Evolutionary conservation across 345 rosid genomes (phyloP), one percentile per base, ranked within the genome.

Genomic region (Fremontodendron californicum): DNA sequence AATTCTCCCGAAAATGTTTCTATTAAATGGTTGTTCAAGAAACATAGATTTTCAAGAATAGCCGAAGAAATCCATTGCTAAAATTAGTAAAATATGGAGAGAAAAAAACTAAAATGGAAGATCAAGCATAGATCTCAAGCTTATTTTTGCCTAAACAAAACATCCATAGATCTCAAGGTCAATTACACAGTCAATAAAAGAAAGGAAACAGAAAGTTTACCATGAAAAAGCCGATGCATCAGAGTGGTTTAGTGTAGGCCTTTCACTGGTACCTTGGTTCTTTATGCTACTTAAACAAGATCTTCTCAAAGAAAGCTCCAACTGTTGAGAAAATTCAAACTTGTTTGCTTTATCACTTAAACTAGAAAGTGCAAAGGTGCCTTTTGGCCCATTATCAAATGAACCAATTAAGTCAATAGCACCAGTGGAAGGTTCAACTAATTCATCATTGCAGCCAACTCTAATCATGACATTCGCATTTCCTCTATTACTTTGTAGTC

Each of bases 381-480:
- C 51, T 55, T 78, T 79, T 0, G 39, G 39, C 43, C 25, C 73
- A 63, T 78, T 82, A 58, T 83, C 87, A 52, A 88, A 85, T 29
- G 86, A 79, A 72, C 92, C 92, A 68, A 89, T 90, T 86, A 91
- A 87, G 78, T 91, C 92, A 84, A 89, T 85, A 49, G 88, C 90
- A 72, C 76, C 74, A 62, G 58, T 31, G 33, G 74, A 51, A 57
- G 81, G 65, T 63, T 78, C 82, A 45, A 16, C 68, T 19, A 18
- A 78, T 48, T 73, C 81, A 27, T 73, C 71, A 27, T 76, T 78
- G 55, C 63, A 62, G 43, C 73, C 61, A 35, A 46, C 67, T 63
- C 78, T 75, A 67, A 51, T 68, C 45, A 82, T 61, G 60, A 74
- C 25, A 75, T 77, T 27, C 27, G 58, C 63, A 62, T 25, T 45